phyloP scores from a whole-genome alignment of 495 filamentous ascomycete species.

The Penicillium coffeae region DNA sequence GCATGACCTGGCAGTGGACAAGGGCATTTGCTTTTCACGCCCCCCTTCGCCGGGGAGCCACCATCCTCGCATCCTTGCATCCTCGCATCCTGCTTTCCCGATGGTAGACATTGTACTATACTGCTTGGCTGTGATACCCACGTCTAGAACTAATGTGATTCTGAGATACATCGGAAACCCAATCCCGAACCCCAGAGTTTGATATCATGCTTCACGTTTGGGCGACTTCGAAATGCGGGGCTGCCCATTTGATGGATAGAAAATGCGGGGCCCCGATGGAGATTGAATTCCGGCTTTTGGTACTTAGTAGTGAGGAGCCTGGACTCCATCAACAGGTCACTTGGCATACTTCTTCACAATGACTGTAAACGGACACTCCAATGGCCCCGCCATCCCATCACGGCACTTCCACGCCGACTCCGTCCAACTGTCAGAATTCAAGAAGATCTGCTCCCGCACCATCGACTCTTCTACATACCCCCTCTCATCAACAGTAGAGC shows the following conservation, averaged over 20 bases:
- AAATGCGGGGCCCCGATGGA: conserved; percentile 19
- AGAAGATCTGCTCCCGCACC: conserved; percentile 37
- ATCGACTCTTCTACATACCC: conserved; percentile 37
- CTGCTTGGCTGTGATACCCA: conserved; percentile 32
- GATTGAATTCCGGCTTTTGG: conserved; percentile 16
- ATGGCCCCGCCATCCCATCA: conserved; percentile 14
- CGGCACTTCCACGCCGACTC: conserved; percentile 23
- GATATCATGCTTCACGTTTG: background rate
- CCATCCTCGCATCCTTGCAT: too few relatives aligned
- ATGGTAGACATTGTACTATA: conserved; percentile 29
- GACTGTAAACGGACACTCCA: conserved; percentile 3
- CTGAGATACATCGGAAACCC: conserved; percentile 8
- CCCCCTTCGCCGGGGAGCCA: conserved; percentile 5
- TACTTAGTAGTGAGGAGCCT: too few relatives aligned
- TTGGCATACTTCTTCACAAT: background rate
- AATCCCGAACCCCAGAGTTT: conserved; percentile 5
- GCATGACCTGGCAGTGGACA: conserved; percentile 10
- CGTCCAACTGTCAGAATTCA: conserved; percentile 34
- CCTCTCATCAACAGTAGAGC: conserved; percentile 32
- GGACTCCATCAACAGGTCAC: too few relatives aligned
- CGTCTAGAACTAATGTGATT: conserved; percentile 16
- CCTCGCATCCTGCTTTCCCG: conserved; percentile 14
- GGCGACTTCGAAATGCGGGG: conserved; percentile 8
- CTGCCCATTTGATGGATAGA: conserved; percentile 3
- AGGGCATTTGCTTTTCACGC: conserved; percentile 1